Conservation (phyloP, 768 basidiomycete species). For the Roridomyces roridus region DNA sequence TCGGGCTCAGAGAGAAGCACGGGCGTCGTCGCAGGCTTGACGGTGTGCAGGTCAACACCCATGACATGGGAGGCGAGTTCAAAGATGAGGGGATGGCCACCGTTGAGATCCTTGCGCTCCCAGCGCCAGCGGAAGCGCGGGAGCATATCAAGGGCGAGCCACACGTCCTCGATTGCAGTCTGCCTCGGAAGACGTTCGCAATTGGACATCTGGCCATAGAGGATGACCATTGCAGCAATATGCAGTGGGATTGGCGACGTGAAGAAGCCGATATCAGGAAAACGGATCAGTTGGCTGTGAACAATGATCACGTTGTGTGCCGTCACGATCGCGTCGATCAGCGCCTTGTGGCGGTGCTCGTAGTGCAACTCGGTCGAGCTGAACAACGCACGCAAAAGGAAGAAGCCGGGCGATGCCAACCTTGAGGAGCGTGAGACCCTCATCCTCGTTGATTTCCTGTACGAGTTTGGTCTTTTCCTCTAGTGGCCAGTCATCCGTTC, state of each 20-base stretch:
- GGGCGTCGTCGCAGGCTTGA: slow-evolving; percentile 51
- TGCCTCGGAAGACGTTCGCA: slow-evolving; percentile 69
- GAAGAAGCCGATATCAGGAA: slow-evolving; percentile 88
- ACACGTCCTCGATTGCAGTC: slow-evolving; percentile 80
- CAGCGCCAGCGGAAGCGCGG: slow-evolving; percentile 92
- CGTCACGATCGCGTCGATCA: slow-evolving; percentile 84
- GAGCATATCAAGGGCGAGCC: slow-evolving; percentile 87
- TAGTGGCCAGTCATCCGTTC: slow-evolving; percentile 74
- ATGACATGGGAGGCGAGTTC: slow-evolving; percentile 84
- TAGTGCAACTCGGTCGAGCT: slow-evolving; percentile 76
- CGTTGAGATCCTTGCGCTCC: slow-evolving; percentile 83
- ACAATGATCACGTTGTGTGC: slow-evolving; percentile 89
- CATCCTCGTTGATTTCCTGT: slow-evolving; percentile 77
- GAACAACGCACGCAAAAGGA: slow-evolving; percentile 78
- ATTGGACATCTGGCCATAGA: slow-evolving; percentile 85
- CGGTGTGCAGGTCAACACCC: slow-evolving; percentile 70
- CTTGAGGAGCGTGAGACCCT: slow-evolving; percentile 84
- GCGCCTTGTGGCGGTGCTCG: slow-evolving; percentile 67
- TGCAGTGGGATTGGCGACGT: slow-evolving; percentile 89
- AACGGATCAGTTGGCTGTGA: slow-evolving; percentile 82
- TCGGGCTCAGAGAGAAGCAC: slow-evolving; percentile 57
- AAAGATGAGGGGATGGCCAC: slow-evolving; percentile 84
- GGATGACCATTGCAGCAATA: slow-evolving; percentile 90
- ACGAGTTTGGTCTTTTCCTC: slow-evolving; percentile 73
- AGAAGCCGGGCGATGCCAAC: slow-evolving; percentile 83